Evolutionary conservation across 306 rosid genomes (phyloP).

Genomic region (Vigna unguiculata): DNA sequence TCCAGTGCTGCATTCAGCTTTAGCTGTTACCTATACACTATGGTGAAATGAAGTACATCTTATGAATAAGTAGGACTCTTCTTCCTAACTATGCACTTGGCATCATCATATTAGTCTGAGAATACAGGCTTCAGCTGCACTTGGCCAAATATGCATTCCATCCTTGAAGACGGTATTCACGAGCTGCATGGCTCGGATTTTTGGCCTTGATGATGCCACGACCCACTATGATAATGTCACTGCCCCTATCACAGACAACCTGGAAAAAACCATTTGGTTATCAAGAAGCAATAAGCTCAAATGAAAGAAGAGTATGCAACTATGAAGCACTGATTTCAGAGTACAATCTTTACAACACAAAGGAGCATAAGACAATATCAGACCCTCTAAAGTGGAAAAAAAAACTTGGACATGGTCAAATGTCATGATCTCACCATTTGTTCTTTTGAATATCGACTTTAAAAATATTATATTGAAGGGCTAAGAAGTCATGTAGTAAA

Average conservation of each 20-base stretch:
- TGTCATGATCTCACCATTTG: slow-evolving; percentile 1
- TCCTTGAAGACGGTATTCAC: slow-evolving; percentile 77
- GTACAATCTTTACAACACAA: slow-evolving; percentile 12
- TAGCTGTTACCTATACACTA: background rate
- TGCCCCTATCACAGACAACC: slow-evolving; percentile 81
- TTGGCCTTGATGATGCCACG: slow-evolving; percentile 85
- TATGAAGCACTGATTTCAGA: too few relatives aligned
- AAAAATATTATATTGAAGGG: background rate
- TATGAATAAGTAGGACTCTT: background rate
- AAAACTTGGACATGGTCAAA: background rate
- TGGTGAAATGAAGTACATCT: background rate
- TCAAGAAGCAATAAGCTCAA: background rate
- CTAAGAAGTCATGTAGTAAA: background rate
- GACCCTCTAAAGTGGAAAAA: background rate
- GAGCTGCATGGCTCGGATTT: slow-evolving; percentile 72
- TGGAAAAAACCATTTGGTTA: slow-evolving; percentile 48
- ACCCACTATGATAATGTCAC: slow-evolving; percentile 88
- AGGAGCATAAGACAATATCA: background rate
- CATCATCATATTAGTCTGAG: background rate
- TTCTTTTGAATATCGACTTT: background rate
- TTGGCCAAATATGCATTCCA: slow-evolving; percentile 84
- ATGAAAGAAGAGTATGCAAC: background rate
- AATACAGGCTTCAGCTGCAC: slow-evolving; percentile 47
- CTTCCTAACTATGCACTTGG: slow-evolving; percentile 19
- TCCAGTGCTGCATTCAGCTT: slow-evolving; percentile 1